Base-by-base conservation (phyloP, 495 filamentous ascomycete genomes). In the Penicillium lividum region DNA sequence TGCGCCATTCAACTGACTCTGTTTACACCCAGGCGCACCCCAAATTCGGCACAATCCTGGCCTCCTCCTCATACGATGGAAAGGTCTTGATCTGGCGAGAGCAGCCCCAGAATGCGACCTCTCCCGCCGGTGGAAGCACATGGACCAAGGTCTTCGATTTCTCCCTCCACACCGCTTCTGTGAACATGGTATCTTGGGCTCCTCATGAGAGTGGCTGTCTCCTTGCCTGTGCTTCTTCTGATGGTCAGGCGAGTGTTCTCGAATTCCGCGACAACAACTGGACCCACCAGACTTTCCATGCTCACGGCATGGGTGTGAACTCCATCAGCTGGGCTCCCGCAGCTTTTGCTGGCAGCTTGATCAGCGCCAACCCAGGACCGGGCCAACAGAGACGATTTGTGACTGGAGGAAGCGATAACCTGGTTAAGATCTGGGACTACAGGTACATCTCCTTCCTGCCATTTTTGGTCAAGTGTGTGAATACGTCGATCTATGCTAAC, bases 71-170 rank as follows among this genome's bases (percentile, higher is more conserved):
- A 64, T 98, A 97, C 79, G 95, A 98, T 75, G 94, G 94, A 75
- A 96, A 94, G 73, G 93, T 98, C 60, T 83, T 97, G 69, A 97
- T 99, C 79, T 98, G 92, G 92, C 92, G 92, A 71, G 94, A 99
- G 79, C 86, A 89, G 70, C 76, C 77, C 45, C 73, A 79, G 52
- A 78, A 70, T 62, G 65, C 77, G 33, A 72, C 75, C 50, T 74
- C 74, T 28, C 76, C 73, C 53, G 65, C 65, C 25, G 76, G 78
- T 62, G 77, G 80, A 60, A 77, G 80, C 66, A 68, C 75, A 53
- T 91, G 89, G 90, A 85, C 88, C 62, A 84, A 87, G 72, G 89
- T 96, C 77, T 93, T 92, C 77, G 89, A 93, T 66, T 93, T 92
- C 74, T 85, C 88, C 49, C 86, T 92, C 16, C 93, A 97, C 82